These are phyloP conservation scores for Cinnamomum micranthum DNA, from an alignment of 164 flowering plant genomes.

Conservation along the genomic window DNA sequence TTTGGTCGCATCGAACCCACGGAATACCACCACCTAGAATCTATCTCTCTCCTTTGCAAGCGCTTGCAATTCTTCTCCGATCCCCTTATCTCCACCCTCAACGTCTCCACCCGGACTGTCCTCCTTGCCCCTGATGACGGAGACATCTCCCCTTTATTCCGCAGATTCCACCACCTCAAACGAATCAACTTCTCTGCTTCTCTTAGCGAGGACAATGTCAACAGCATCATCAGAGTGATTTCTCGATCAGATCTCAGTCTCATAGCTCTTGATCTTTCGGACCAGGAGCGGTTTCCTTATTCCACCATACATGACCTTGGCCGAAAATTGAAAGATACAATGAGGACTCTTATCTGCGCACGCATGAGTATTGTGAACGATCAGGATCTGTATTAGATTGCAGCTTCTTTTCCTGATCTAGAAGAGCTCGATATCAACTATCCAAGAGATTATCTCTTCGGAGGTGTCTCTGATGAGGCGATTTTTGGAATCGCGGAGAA, in stretches of 20 bases:
- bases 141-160: slow-evolving; percentile 22
- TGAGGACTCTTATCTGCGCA: slow-evolving; percentile 39
- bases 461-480: slow-evolving; percentile 40
- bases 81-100: slow-evolving; percentile 30
- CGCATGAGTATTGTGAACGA: slow-evolving; percentile 19
- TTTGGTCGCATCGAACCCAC: slow-evolving; percentile 16
- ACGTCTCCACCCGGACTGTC: slow-evolving; percentile 24
- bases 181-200: slow-evolving; percentile 19
- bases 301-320: slow-evolving; percentile 25
- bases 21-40: slow-evolving; percentile 21
- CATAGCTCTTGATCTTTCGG: slow-evolving; percentile 38
- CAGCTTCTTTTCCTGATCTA: slow-evolving; percentile 32
- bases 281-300: slow-evolving; percentile 28
- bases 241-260: slow-evolving; percentile 27
- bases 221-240: slow-evolving; percentile 22
- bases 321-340: slow-evolving; percentile 10
- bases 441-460: slow-evolving; percentile 12
- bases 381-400: slow-evolving; percentile 31
- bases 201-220: slow-evolving; percentile 16
- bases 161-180: slow-evolving; percentile 40
- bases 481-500: slow-evolving; percentile 27
- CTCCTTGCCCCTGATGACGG: background rate
- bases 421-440: slow-evolving; percentile 53
- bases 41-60: slow-evolving; percentile 45
- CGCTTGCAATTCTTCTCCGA: slow-evolving; percentile 45